Evolutionary conservation across 345 rosid genomes (phyloP).

Genomic region (Chamaenerion angustifolium): DNA sequence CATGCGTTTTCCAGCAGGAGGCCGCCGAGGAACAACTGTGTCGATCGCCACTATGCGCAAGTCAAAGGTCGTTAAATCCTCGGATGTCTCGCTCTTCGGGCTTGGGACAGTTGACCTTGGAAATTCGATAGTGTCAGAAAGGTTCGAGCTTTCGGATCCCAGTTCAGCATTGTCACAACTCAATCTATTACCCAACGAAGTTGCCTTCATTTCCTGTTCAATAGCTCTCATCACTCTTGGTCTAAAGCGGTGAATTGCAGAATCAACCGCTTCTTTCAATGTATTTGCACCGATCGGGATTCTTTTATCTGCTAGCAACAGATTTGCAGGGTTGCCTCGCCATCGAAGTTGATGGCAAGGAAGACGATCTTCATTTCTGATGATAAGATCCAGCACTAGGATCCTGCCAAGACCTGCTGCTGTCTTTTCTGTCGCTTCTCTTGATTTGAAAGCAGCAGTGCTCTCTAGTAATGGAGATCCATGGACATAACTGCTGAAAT

Average conservation of each 20-base stretch:
- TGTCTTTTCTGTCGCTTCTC: conserved; percentile 56
- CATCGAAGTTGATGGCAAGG: conserved; percentile 85
- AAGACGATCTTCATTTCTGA: conserved; percentile 88
- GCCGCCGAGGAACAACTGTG: conserved; percentile 89
- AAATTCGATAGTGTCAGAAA: conserved; percentile 52
- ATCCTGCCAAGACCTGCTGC: conserved; percentile 79
- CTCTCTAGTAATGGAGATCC: conserved; percentile 82
- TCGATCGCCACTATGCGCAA: conserved; percentile 72
- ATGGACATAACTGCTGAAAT: conserved; percentile 67
- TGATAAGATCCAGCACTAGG: conserved; percentile 77
- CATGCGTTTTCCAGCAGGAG: conserved; percentile 89
- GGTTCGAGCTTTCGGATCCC: conserved; percentile 27
- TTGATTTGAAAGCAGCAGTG: conserved; percentile 53
- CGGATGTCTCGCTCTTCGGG: conserved; percentile 37
- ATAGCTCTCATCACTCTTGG: conserved; percentile 67
- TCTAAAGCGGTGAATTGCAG: conserved; percentile 52
- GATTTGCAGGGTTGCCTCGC: conserved; percentile 93
- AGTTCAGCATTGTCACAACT: conserved; percentile 19
- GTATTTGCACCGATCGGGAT: conserved; percentile 28
- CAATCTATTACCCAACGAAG: conserved; percentile 51
- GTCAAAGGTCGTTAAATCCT: conserved; percentile 29
- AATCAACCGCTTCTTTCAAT: conserved; percentile 55
- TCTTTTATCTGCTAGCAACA: conserved; percentile 59
- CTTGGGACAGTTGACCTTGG: conserved; percentile 37
- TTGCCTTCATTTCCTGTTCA: conserved; percentile 71